phyloP scores from a whole-genome alignment of 768 basidiomycete species.

The Panellus pusillus region DNA sequence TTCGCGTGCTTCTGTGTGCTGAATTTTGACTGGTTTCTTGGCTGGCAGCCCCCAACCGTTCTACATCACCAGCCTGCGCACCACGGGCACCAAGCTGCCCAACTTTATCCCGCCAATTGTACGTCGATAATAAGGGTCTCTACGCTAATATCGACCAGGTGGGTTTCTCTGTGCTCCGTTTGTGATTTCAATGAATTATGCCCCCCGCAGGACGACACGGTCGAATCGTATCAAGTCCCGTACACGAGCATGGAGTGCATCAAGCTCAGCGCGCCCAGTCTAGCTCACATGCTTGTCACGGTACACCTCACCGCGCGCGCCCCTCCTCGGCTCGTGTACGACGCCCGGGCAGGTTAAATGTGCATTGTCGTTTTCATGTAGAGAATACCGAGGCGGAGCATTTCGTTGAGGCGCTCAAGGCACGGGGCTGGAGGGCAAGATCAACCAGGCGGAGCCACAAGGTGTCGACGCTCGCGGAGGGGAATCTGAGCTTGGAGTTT shows the following conservation, averaged over 20 bases:
- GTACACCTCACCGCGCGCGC: background rate
- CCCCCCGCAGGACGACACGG: background rate
- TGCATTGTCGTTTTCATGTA: conserved; percentile 9
- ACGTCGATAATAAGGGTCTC: conserved; percentile 17
- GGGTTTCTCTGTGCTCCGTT: background rate
- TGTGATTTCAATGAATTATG: background rate
- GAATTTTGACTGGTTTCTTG: background rate
- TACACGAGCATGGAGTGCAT: conserved; percentile 10
- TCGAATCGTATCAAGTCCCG: conserved; percentile 10
- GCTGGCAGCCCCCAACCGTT: conserved; percentile 22
- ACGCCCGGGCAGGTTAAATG: background rate
- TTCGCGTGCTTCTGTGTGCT: no score
- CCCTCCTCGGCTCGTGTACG: conserved; percentile 6
- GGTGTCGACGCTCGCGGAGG: conserved; percentile 17
- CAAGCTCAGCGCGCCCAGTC: background rate
- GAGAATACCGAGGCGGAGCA: conserved; percentile 2
- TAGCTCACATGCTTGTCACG: background rate
- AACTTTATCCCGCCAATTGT: conserved; percentile 15
- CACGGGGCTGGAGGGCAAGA: conserved; percentile 16
- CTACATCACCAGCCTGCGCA: conserved; percentile 2
- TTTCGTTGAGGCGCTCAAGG: conserved; percentile 16
- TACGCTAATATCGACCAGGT: conserved; percentile 14
- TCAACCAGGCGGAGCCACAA: conserved; percentile 15
- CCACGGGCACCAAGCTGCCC: conserved; percentile 2
- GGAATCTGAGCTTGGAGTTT: conserved; percentile 10